Conservation (phyloP, 257 asterid genomes). For the Forsythia suspensa region DNA sequence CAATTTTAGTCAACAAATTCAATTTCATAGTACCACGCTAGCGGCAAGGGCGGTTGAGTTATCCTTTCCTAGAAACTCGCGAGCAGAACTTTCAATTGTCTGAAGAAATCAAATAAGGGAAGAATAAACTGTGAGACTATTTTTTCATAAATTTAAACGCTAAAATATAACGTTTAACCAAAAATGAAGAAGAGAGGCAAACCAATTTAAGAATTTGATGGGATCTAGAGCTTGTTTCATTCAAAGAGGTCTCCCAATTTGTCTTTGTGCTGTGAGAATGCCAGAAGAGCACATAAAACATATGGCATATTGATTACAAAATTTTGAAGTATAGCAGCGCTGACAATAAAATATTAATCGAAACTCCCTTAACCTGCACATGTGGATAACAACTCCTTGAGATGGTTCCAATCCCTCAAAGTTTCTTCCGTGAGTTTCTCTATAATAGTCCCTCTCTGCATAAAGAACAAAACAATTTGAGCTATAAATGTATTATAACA, state of each 20-base stretch:
- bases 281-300: conserved; percentile 14
- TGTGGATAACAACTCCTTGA: conserved; percentile 78
- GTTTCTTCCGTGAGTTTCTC: conserved; percentile 96
- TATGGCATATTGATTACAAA: conserved; percentile 6
- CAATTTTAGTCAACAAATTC: conserved; percentile 24
- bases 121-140: neutral
- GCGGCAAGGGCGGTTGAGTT: conserved; percentile 98
- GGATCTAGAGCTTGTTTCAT: conserved; percentile 96
- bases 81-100: conserved; percentile 99
- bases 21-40: conserved; percentile 72
- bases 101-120: conserved; percentile 34
- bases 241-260: conserved; percentile 91
- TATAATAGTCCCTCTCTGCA: conserved; percentile 84
- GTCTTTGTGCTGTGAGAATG: conserved; percentile 71
- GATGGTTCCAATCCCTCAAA: conserved; percentile 89
- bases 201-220: conserved; percentile 99
- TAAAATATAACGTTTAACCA: neutral
- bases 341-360: neutral
- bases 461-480: conserved; percentile 29
- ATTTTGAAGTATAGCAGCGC: neutral
- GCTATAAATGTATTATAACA: conserved; percentile 9
- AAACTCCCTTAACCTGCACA: conserved; percentile 68
- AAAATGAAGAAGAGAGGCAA: conserved; percentile 26
- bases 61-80: conserved; percentile 90
- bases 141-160: neutral